Percentiles rank a stretch among this genome's conserved stretches.
Conservation (phyloP, 768 basidiomycete species). For the Suillus bovinus region DNA sequence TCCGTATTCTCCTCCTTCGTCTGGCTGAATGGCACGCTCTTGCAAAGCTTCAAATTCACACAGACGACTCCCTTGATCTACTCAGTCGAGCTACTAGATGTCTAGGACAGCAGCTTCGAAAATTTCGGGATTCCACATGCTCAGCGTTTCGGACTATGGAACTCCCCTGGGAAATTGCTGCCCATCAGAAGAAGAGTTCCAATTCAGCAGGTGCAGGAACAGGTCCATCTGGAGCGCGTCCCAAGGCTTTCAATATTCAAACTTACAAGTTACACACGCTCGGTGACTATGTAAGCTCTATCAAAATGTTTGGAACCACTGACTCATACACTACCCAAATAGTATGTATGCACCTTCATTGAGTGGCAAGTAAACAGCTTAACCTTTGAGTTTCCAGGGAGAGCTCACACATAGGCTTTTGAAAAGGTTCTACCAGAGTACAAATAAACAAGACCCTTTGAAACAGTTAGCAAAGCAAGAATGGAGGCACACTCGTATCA, state of each 20-base stretch:
- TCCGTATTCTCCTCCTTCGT: constrained; percentile 25
- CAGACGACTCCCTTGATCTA: neutral
- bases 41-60: constrained; percentile 10
- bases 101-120: neutral
- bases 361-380: neutral
- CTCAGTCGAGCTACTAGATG: neutral
- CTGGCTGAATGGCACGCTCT: constrained; percentile 20
- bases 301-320: constrained; percentile 33
- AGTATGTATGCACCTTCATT: constrained; percentile 19
- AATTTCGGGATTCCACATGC: constrained; percentile 1
- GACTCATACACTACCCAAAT: constrained; percentile 35
- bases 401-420: neutral
- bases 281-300: neutral
- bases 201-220: neutral
- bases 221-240: neutral
- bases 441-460: neutral
- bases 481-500: neutral
- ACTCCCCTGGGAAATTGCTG: constrained; percentile 18
- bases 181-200: constrained; percentile 8
- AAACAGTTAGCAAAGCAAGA: neutral
- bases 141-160: constrained; percentile 20
- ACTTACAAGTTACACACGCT: constrained; percentile 10
- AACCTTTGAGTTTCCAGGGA: neutral
- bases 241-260: constrained; percentile 12
- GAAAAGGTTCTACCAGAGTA: neutral